These are phyloP conservation scores for Coelastrella sp. DNA, from an alignment of 139 green algal species.

Conservation along the genomic window DNA sequence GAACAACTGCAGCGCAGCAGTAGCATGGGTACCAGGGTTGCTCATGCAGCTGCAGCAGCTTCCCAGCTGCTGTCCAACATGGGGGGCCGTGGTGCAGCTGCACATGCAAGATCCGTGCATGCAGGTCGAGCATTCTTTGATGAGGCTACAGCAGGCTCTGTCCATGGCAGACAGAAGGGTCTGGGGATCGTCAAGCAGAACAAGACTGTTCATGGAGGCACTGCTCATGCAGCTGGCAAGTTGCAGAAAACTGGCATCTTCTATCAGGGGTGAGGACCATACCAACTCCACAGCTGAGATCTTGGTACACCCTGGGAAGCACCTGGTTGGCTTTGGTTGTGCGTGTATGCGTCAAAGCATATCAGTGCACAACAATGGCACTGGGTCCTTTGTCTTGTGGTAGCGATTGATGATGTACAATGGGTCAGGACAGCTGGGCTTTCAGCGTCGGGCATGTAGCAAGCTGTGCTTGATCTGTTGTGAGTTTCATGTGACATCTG, in stretches of 20 bases:
- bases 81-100: neutral
- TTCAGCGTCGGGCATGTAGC: no score
- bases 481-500: no score
- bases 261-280: neutral
- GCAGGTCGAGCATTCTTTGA: slow-evolving; percentile 7
- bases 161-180: neutral
- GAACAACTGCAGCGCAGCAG: neutral
- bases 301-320: neutral
- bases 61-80: neutral
- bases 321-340: no score
- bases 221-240: slow-evolving; percentile 7
- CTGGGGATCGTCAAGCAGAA: neutral
- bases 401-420: no score
- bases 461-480: no score
- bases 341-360: no score
- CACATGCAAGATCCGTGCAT: slow-evolving; percentile 26
- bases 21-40: neutral
- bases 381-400: no score
- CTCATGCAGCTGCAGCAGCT: neutral
- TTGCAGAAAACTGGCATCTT: slow-evolving; percentile 12
- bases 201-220: slow-evolving; percentile 41
- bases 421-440: no score
- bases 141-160: neutral
- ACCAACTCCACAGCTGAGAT: neutral
- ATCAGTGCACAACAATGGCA: no score